These are phyloP conservation scores for Cordyceps cateniannulata DNA, from an alignment of 2,329 filamentous ascomycete species.

Conservation along the genomic window DNA sequence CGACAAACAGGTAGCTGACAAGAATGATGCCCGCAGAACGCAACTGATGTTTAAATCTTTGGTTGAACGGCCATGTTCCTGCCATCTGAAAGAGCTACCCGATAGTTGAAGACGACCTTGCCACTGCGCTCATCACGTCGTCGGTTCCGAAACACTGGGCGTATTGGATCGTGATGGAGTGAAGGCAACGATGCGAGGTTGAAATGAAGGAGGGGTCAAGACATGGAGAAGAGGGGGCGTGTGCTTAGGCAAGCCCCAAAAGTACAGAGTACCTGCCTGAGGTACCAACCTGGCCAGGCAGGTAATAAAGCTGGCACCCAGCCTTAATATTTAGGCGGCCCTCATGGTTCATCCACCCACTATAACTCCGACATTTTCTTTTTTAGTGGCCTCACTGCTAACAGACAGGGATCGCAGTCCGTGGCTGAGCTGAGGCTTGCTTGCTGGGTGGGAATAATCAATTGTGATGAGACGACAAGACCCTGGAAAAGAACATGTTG, in stretches of 20 bases:
- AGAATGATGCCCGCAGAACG: too few relatives aligned
- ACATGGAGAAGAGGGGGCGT: not conserved
- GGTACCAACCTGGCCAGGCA: not conserved
- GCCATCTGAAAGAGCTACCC: too few relatives aligned
- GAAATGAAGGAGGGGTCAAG: not conserved
- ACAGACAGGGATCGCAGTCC: not conserved
- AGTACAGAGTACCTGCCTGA: not conserved
- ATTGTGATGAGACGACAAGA: not conserved
- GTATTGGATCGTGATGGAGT: not conserved
- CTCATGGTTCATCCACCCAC: not conserved
- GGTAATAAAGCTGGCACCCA: not conserved
- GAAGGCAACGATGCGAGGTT: not conserved
- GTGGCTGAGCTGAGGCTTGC: slow-evolving; percentile 2
- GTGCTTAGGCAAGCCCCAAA: not conserved
- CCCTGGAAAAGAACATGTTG: not conserved
- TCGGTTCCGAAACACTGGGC: slow-evolving; percentile 1
- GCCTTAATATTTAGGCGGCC: not conserved
- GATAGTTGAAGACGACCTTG: too few relatives aligned
- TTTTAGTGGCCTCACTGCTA: not conserved
- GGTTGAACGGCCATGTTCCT: too few relatives aligned
- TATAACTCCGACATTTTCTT: not conserved
- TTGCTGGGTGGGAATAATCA: not conserved
- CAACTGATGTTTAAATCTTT: too few relatives aligned
- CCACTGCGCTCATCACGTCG: not conserved
- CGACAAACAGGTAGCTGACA: too few relatives aligned